phyloP scores from a whole-genome alignment of 2,329 filamentous ascomycete species.

The Colletotrichum abscissum region DNA sequence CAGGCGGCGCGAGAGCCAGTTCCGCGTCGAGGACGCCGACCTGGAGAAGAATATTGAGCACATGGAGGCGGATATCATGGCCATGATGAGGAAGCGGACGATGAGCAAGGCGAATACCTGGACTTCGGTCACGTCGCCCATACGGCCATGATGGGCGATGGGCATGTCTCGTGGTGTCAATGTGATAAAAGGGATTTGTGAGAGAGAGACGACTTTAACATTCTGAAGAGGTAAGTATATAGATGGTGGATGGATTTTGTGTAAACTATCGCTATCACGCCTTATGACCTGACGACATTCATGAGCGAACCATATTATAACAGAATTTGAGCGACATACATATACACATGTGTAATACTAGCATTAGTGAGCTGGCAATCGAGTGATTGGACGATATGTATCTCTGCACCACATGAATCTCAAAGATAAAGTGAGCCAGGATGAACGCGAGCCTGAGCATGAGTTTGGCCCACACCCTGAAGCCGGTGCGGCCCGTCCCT shows the following conservation, averaged over 20 bases:
- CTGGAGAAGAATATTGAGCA: constrained; percentile 65
- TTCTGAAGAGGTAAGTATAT: constrained; percentile 15
- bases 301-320: constrained; percentile 12
- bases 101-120: constrained; percentile 68
- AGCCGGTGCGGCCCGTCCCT: constrained; percentile 3
- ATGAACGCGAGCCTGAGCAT: constrained; percentile 11
- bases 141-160: constrained; percentile 25
- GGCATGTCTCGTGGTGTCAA: no score
- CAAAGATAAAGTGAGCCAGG: not conserved
- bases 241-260: constrained; percentile 25
- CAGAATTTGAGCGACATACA: not conserved
- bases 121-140: constrained; percentile 52
- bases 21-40: constrained; percentile 60
- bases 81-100: constrained; percentile 65
- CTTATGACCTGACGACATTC: constrained; percentile 34
- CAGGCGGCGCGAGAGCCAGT: constrained; percentile 58
- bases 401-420: not conserved
- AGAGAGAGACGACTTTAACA: not conserved
- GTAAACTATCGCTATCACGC: constrained; percentile 31
- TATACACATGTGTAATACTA: not conserved
- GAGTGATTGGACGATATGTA: no score
- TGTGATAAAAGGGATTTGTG: not conserved
- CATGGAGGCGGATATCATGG: constrained; percentile 69
- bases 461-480: not conserved
- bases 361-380: not conserved